Evolutionary conservation across 2,329 filamentous ascomycete genomes (phyloP), one percentile per base, ranked within the genome.

Genomic region (Colletotrichum caudatum): DNA sequence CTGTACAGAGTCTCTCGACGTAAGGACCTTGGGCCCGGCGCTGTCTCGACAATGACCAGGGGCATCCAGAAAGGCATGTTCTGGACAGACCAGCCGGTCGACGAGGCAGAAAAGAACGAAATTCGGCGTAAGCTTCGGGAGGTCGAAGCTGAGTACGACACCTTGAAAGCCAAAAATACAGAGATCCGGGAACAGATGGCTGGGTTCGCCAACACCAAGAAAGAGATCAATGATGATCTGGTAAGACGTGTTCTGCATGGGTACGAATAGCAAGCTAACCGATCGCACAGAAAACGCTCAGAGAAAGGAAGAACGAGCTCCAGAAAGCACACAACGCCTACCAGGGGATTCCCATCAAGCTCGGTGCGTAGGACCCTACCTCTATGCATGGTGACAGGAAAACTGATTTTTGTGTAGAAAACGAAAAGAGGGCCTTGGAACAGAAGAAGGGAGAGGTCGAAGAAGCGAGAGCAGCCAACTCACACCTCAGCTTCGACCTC

Each of bases 41-140:
- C 92, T 18, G 89, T 89, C 59, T 94, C 93, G 1, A 94, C 93
- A 1, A 85, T 86, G 29, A 90, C 92, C 18, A 88, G 85, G 46
- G 84, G 84, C 65, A 82, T 98, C 18, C 84, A 80, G 20, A 81
- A 81, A 2, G 94, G 94, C 5, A 83, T 79, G 46, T 89, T 88
- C 77, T 98, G 96, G 91, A 94, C 91, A 0, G 90, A 94, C 57
- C 90, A 93, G 73, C 91, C 93, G 3, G 87, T 94, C 8, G 93
- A 97, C 77, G 82, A 82, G 5, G 83, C 88, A 29, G 91, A 88
- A 71, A 94, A 92, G 78, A 80, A 82, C 18, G 86, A 90, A 63
- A 79, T 96, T 20, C 84, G 89, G 71, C 84, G 84, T 20, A 86
- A 84, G 8, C 80, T 92, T 1, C 72, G 76, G 0, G 85, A 88